Conservation (phyloP, 2,329 filamentous ascomycete genomes). For the Colletotrichum paranaense region DNA sequence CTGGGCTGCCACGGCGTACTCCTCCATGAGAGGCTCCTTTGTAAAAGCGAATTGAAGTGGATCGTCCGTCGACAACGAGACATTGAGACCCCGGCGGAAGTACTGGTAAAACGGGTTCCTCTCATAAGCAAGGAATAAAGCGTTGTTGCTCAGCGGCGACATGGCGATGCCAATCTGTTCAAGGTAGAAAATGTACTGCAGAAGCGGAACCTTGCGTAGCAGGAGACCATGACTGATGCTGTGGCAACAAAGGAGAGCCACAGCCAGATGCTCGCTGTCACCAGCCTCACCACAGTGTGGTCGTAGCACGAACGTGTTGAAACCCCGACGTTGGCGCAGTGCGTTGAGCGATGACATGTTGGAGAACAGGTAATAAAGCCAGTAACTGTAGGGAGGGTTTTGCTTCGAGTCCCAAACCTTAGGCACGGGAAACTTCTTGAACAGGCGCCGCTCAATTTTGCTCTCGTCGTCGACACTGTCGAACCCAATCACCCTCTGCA, state of each 20-base stretch:
- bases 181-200: conserved; percentile 98
- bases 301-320: conserved; percentile 93
- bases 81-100: conserved; percentile 93
- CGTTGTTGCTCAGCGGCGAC: conserved; percentile 99
- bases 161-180: conserved; percentile 99
- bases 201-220: conserved; percentile 89
- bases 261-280: conserved; percentile 94
- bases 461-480: conserved; percentile 99
- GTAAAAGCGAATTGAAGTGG: conserved; percentile 98
- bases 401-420: conserved; percentile 90
- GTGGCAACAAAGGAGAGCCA: conserved; percentile 91
- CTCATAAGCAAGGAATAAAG: conserved; percentile 94
- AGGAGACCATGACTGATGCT: conserved; percentile 96
- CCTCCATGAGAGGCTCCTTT: conserved; percentile 97
- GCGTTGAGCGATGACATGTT: conserved; percentile 94
- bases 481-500: conserved; percentile 95
- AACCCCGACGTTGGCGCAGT: conserved; percentile 89
- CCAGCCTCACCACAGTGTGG: conserved; percentile 98
- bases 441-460: conserved; percentile 94
- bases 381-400: conserved; percentile 98
- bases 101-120: conserved; percentile 96
- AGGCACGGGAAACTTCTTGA: conserved; percentile 93
- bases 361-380: conserved; percentile 97
- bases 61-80: conserved; percentile 96
- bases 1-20: conserved; percentile 97